Base-by-base conservation (phyloP, 441 rosid species). In the Bruguiera hainesii region DNA sequence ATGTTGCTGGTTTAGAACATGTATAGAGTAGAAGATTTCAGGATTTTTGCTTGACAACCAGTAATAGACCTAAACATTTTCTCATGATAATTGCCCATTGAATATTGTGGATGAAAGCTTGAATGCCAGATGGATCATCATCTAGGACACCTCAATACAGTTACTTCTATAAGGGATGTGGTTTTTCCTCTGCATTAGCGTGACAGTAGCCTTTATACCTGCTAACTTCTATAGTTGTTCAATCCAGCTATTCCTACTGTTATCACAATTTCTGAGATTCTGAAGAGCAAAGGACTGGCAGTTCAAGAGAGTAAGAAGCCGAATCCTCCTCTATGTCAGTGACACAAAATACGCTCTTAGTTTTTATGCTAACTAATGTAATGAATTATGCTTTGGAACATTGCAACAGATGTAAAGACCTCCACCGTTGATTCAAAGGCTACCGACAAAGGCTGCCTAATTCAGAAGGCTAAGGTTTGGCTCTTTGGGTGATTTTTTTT, bases 161-260 rank as follows among this genome's bases (percentile, higher is more conserved):
- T 11, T 37, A 10, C 46, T 37, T 37, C 46, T 37, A 37, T 37
- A 11, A 11, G 11, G 46, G 46, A 13, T 42, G 48, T 42, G 18
- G 15, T 42, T 42, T 42, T 42, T 42, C 48, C 48, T 42, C 16
- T 42, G 18, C 15, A 11, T 13, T 13, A 42, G 1, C 5, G 5
- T 0, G 48, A 42, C 48, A 13, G 18, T 42, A 42, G 48, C 48
- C 16, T 42, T 42, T 42, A 42, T 42, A 42, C 48, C 48, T 11
- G 48, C 48, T 42, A 42, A 42, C 48, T 10, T 55, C 58, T 55
- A 9, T 23, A 11, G 15, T 23, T 55, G 10, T 55, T 15, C 48
- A 30, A 26, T 56, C 50, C 73, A 79, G 83, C 83, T 61, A 76
- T 79, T 73, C 80, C 80, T 10, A 76, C 78, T 15, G 72, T 68